These are phyloP conservation scores for Stellera chamaejasme DNA, from an alignment of 345 rosid genomes.

Conservation along the genomic window DNA sequence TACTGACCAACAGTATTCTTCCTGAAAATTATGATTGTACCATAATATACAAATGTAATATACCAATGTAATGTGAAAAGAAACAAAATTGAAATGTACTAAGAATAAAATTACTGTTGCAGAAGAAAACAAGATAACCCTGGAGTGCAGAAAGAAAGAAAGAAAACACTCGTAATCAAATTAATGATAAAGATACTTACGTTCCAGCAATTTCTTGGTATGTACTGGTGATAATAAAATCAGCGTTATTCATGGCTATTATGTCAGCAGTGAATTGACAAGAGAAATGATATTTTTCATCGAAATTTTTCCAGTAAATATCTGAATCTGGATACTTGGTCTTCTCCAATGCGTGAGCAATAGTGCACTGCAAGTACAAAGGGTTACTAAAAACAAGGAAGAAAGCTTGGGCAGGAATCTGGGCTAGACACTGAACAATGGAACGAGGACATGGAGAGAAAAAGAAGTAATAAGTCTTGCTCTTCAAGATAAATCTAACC, in stretches of 20 bases:
- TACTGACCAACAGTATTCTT: conserved; percentile 96
- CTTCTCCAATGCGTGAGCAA: conserved; percentile 99
- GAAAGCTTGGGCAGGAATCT: too few relatives aligned
- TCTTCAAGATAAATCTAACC: conserved; percentile 24
- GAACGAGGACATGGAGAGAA: too few relatives aligned
- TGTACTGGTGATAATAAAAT: conserved; percentile 96
- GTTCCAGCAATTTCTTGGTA: conserved; percentile 99
- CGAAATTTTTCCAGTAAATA: conserved; percentile 93
- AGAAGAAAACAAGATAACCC: not conserved
- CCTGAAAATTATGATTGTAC: conserved; percentile 33
- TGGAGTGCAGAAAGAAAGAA: too few relatives aligned
- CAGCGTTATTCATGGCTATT: conserved; percentile 94
- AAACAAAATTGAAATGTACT: not conserved
- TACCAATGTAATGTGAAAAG: conserved; percentile 8
- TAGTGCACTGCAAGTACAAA: conserved; percentile 67
- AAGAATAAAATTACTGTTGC: not conserved
- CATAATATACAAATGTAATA: conserved; percentile 13
- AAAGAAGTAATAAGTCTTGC: too few relatives aligned
- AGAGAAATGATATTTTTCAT: conserved; percentile 90
- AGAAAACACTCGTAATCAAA: too few relatives aligned
- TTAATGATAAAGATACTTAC: conserved; percentile 36
- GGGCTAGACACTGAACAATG: too few relatives aligned
- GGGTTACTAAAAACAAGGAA: conserved; percentile 3
- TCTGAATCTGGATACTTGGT: conserved; percentile 99
- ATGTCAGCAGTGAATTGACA: conserved; percentile 98